These are phyloP conservation scores for Wakefieldia striispora DNA, from an alignment of 768 basidiomycete genomes.

Conservation along the genomic window DNA sequence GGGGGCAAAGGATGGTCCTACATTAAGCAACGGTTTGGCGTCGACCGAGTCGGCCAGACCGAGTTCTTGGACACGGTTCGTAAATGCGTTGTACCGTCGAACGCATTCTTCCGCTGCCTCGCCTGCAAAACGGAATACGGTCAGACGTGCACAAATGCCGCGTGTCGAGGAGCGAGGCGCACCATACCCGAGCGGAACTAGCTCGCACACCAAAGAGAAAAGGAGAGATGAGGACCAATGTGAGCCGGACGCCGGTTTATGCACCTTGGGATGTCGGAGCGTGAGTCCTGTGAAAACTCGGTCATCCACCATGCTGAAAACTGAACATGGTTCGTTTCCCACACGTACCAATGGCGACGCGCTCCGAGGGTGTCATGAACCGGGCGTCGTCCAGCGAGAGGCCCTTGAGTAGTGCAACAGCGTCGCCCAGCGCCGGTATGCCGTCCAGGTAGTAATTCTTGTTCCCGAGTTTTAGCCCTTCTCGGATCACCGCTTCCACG, in stretches of 20 bases:
- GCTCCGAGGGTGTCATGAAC: slow-evolving; percentile 43
- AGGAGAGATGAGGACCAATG: slow-evolving; percentile 72
- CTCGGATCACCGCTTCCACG: slow-evolving; percentile 70
- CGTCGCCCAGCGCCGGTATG: slow-evolving; percentile 63
- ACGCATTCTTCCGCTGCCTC: slow-evolving; percentile 48
- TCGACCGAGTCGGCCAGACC: slow-evolving; percentile 61
- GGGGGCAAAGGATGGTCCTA: slow-evolving; percentile 38
- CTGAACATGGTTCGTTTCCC: neutral
- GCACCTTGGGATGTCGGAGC: slow-evolving; percentile 64
- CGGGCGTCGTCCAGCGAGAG: slow-evolving; percentile 31
- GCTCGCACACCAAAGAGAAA: slow-evolving; percentile 73
- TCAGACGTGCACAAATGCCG: neutral
- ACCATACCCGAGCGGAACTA: slow-evolving; percentile 54
- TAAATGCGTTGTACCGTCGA: slow-evolving; percentile 64
- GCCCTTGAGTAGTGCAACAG: slow-evolving; percentile 40
- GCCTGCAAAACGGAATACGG: slow-evolving; percentile 31
- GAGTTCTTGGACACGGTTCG: slow-evolving; percentile 57
- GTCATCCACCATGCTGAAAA: neutral
- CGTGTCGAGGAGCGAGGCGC: slow-evolving; percentile 29
- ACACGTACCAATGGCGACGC: slow-evolving; percentile 57
- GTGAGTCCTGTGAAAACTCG: slow-evolving; percentile 49
- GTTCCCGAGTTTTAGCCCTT: slow-evolving; percentile 80
- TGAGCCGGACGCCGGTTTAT: slow-evolving; percentile 57
- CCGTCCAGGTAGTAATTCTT: slow-evolving; percentile 79
- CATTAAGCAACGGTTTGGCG: slow-evolving; percentile 73